These are phyloP conservation scores for Acanthamoeba healyi DNA, from an alignment of 208 protist species.

Conservation along the genomic window DNA sequence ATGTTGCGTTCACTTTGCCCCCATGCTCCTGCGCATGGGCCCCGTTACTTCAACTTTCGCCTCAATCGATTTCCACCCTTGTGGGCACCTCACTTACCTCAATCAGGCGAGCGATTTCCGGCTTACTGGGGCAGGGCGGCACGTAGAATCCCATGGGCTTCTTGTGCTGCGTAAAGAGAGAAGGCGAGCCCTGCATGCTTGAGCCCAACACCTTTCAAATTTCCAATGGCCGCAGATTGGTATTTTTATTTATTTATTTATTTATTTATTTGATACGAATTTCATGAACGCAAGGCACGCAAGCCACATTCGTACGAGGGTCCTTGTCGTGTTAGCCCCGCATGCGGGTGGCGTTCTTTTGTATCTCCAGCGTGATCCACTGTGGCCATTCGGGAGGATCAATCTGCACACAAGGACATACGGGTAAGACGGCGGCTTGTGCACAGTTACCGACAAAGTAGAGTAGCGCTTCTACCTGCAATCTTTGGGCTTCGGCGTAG, in stretches of 20 bases:
- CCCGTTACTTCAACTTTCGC: too few relatives aligned
- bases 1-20: background rate
- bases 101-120: background rate
- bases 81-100: background rate
- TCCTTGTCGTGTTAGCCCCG: background rate
- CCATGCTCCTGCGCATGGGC: constrained; percentile 15
- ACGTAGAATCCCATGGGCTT: constrained; percentile 11
- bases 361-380: constrained; percentile 68
- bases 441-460: background rate
- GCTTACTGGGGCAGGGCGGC: background rate
- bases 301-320: too few relatives aligned
- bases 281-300: too few relatives aligned
- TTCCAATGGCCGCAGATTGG: too few relatives aligned
- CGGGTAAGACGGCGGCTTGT: background rate
- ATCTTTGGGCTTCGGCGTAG: constrained; percentile 14
- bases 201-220: background rate
- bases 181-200: background rate
- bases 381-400: constrained; percentile 57
- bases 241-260: background rate
- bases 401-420: background rate
- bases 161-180: background rate
- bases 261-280: background rate
- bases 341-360: constrained; percentile 38
- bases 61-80: too few relatives aligned
- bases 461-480: background rate